Evolutionary conservation across 1,139 yeast species (phyloP).

Genomic region (Hansenula lynferdii): DNA sequence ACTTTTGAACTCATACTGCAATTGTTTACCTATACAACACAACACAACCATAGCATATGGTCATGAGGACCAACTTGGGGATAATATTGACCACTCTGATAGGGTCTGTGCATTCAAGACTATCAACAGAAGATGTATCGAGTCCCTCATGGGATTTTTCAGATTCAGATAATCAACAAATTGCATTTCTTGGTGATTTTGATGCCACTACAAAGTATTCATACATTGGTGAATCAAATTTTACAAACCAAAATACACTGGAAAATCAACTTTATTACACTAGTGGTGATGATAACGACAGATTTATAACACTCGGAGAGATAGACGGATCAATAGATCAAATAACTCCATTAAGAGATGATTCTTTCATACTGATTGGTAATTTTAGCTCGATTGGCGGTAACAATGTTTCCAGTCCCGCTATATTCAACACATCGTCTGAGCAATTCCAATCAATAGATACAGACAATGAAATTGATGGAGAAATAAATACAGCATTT

Average conservation of each 20-base stretch:
- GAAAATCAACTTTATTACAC: slow-evolving; percentile 20
- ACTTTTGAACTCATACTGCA: too few species aligned
- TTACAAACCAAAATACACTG: slow-evolving; percentile 24
- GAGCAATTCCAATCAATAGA: slow-evolving; percentile 39
- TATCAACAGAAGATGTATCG: slow-evolving; percentile 9
- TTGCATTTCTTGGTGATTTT: slow-evolving; percentile 64
- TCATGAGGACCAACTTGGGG: slow-evolving; percentile 1
- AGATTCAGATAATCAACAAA: slow-evolving; percentile 30
- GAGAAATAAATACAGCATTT: slow-evolving; percentile 49
- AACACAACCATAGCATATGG: too few species aligned
- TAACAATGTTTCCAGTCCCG: slow-evolving; percentile 42
- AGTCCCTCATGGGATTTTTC: slow-evolving; percentile 20
- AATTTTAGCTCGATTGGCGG: slow-evolving; percentile 40
- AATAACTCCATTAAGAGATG: slow-evolving; percentile 25
- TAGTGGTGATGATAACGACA: slow-evolving; percentile 18
- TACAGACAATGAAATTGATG: slow-evolving; percentile 33
- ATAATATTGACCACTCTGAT: slow-evolving; percentile 5
- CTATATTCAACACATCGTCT: slow-evolving; percentile 47
- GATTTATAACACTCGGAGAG: slow-evolving; percentile 13
- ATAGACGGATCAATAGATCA: slow-evolving; percentile 21
- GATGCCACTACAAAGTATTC: slow-evolving; percentile 57
- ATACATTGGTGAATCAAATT: slow-evolving; percentile 46
- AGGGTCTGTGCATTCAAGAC: slow-evolving; percentile 5
- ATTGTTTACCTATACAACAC: background rate
- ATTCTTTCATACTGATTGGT: slow-evolving; percentile 38